Evolutionary conservation across 164 flowering plant species (phyloP), one percentile per base, ranked within the genome.

Genomic region (Chloranthus sessilifolius): DNA sequence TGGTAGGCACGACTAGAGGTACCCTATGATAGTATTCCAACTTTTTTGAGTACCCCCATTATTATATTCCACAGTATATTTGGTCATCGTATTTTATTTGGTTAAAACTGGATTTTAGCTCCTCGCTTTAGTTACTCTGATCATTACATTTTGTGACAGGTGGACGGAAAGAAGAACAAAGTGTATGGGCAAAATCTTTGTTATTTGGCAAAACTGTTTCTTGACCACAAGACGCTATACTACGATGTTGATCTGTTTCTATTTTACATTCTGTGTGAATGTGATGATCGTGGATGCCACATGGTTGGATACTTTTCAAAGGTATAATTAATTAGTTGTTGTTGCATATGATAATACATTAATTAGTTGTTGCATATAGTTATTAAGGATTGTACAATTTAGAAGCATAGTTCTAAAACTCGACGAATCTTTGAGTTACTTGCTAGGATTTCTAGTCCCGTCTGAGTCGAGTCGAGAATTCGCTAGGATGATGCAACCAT

Each of bases 281-380:
- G 96, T 66, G 99, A 92, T 71, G 99, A 92, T 59, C 79, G 99
- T 56, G 99, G 99, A 52, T 92, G 95, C 71, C 99, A 92, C 81
- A 92, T 92, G 96, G 96, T 88, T 74, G 99, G 99, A 35, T 92
- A 92, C 61, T 92, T 92, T 64, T 92, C 99, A 3, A 92, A 92
- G 96, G 99, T 88, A 75, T 2, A 4, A 7, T 22, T 31, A n/a
- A n/a, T n/a, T 28, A 38, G 5, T 38, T 14, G 7, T 15, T 10
- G 14, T 37, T 30, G 29, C 34, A n/a, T n/a, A n/a, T n/a, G n/a
- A n/a, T n/a, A n/a, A n/a, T n/a, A n/a, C n/a, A n/a, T n/a, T n/a
- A n/a, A n/a, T n/a, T n/a, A n/a, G n/a, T n/a, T n/a, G n/a, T n/a
- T n/a, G n/a, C n/a, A n/a, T n/a, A n/a, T n/a, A n/a, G n/a, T n/a